Evolutionary conservation across 345 rosid genomes (phyloP), one percentile per base, ranked within the genome.

Genomic region (Syzygium grande): DNA sequence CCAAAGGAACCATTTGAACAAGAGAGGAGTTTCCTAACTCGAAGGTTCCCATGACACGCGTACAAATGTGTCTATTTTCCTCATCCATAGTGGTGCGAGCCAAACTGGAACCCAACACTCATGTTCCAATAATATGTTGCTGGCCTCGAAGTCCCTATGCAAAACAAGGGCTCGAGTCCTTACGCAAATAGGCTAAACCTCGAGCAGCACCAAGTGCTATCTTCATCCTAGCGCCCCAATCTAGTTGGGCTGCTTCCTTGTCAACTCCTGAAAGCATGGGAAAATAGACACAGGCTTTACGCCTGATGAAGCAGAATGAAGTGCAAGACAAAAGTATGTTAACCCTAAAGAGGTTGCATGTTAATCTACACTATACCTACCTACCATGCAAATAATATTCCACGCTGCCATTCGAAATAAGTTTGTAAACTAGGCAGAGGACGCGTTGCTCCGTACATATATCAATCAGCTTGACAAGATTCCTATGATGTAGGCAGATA

Each of bases 121-220:
- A 80, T 91, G 89, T 88, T 96, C 99, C 90, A 96, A 90, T 91
- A 97, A 92, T 89, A 97, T 96, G 91, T 97, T 97, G 93, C 95
- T 96, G 9, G 99, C 88, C 92, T 97, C 96, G 92, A 97, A 97
- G 92, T 97, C 99, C 91, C 99, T 90, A 87, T 96, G 98, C 84
- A 41, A 41, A 41, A 41, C 43, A 41, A 5, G 5, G 43, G 43
- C 43, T 41, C 43, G 5, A 96, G 92, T 97, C 99, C 91, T 98
- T 89, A 87, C 95, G 98, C 84, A 97, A 92, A 92, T 97, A 93
- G 46, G 99, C 97, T 56, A 97, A 92, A 52, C 99, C 99, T 85
- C 96, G 95, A 41, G 96, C 97, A 16, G 98, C 95, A 90, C 99
- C 99, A 34, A 97, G 96, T 61, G 99, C 99, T 89, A 97, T 95